Conservation (phyloP, 129 eudicot species). For the Cynara cardunculus region DNA sequence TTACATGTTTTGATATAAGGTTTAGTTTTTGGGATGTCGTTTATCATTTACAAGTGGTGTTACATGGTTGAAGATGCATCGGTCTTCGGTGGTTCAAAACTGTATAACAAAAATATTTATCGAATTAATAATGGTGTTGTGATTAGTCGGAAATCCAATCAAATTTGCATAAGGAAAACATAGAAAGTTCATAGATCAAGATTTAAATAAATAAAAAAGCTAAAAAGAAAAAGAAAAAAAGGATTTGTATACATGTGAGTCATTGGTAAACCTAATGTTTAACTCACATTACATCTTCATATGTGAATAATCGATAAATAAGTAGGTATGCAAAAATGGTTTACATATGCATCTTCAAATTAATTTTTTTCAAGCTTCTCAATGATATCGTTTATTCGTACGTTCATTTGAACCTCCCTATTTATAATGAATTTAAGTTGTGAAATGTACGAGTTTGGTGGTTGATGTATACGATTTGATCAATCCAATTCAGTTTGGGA, state of each 20-base stretch:
- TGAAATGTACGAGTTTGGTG: not conserved
- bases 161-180: not conserved
- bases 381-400: not conserved
- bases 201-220: not conserved
- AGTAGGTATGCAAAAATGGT: not conserved
- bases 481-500: not conserved
- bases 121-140: not conserved
- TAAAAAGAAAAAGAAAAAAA: not conserved
- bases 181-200: not conserved
- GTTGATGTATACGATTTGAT: not conserved
- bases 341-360: not conserved
- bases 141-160: not conserved
- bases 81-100: not conserved
- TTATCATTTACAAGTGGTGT: not conserved
- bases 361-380: not conserved
- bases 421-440: not conserved
- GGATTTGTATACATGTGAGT: not conserved
- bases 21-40: not conserved
- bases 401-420: not conserved
- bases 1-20: slow-evolving; percentile 11
- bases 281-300: not conserved
- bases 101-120: not conserved
- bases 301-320: not conserved
- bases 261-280: too few species aligned
- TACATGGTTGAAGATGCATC: not conserved